A percentile compares a stretch with the other conserved stretches of the same genome.
These are phyloP conservation scores for Ilex paraguariensis DNA, from an alignment of 305 asterid genomes.

Conservation along the genomic window DNA sequence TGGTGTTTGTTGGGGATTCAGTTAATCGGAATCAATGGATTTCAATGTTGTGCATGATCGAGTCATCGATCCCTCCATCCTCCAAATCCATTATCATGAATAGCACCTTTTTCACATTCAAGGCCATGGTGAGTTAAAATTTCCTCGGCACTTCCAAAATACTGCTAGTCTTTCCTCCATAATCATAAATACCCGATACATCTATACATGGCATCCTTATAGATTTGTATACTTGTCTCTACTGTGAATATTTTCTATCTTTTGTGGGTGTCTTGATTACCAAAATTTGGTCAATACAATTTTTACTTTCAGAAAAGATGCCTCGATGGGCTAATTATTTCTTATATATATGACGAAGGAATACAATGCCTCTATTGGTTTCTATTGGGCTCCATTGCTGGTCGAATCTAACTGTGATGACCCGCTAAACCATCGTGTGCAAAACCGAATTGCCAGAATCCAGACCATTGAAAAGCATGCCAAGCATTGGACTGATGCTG, in stretches of 20 bases:
- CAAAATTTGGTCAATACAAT: too few relatives aligned
- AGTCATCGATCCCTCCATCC: not conserved
- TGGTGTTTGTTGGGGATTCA: not conserved
- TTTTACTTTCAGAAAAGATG: too few relatives aligned
- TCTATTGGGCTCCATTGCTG: conserved; percentile 84
- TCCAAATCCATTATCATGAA: not conserved
- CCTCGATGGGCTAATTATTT: too few relatives aligned
- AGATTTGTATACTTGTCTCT: too few relatives aligned
- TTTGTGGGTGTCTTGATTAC: too few relatives aligned
- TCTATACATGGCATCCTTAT: too few relatives aligned
- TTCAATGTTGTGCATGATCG: not conserved
- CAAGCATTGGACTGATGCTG: conserved; percentile 73
- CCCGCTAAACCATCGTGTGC: conserved; percentile 66
- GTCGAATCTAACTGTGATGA: conserved; percentile 89
- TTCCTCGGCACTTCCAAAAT: too few relatives aligned
- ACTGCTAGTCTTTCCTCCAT: not conserved
- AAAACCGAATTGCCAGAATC: conserved; percentile 68
- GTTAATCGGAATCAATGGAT: not conserved
- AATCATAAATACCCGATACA: too few relatives aligned
- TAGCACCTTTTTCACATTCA: not conserved
- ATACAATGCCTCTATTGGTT: conserved; percentile 80
- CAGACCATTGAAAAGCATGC: conserved; percentile 74
- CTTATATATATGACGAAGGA: conserved; percentile 33
- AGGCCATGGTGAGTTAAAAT: not conserved
- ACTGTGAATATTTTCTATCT: too few relatives aligned